Evolutionary conservation across 345 rosid genomes (phyloP).

Genomic region (Gossypium longicalyx): DNA sequence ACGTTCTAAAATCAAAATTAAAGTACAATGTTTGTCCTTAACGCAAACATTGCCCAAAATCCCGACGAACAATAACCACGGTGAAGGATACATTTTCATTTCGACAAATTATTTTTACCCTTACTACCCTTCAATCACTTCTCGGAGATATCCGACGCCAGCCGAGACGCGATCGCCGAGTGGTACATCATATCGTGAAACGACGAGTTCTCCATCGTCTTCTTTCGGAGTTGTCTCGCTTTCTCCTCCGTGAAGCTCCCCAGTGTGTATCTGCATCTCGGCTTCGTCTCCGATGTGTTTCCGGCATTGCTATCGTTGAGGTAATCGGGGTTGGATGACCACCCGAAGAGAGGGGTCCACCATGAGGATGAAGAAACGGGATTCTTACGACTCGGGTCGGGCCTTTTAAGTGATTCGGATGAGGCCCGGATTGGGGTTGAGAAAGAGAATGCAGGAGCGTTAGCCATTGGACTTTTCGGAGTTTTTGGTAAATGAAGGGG

Average conservation of each 20-base stretch:
- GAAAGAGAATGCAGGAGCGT: constrained; percentile 36
- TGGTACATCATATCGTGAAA: constrained; percentile 76
- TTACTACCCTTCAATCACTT: constrained; percentile 14
- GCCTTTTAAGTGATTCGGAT: constrained; percentile 23
- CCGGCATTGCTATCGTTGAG: constrained; percentile 17
- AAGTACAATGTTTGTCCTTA: background rate
- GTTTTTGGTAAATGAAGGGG: background rate
- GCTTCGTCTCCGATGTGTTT: constrained; percentile 8
- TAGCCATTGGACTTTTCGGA: constrained; percentile 37
- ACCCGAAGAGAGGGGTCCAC: constrained; percentile 72
- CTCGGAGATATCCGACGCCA: constrained; percentile 52
- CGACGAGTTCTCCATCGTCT: constrained; percentile 41
- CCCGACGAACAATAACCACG: background rate
- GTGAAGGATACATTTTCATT: background rate
- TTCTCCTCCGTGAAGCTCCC: constrained; percentile 71
- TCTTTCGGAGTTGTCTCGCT: constrained; percentile 55
- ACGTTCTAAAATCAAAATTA: background rate
- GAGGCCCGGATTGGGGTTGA: constrained; percentile 39
- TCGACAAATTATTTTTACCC: background rate
- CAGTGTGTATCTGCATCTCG: constrained; percentile 28
- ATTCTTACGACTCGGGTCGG: constrained; percentile 22
- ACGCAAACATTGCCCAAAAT: background rate
- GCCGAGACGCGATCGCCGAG: constrained; percentile 67
- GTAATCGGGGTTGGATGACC: constrained; percentile 64
- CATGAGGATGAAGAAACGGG: constrained; percentile 31